Percentiles rank a stretch among this genome's conserved stretches.
These are phyloP conservation scores for Corylus avellana DNA, from an alignment of 306 rosid genomes.

Conservation along the genomic window DNA sequence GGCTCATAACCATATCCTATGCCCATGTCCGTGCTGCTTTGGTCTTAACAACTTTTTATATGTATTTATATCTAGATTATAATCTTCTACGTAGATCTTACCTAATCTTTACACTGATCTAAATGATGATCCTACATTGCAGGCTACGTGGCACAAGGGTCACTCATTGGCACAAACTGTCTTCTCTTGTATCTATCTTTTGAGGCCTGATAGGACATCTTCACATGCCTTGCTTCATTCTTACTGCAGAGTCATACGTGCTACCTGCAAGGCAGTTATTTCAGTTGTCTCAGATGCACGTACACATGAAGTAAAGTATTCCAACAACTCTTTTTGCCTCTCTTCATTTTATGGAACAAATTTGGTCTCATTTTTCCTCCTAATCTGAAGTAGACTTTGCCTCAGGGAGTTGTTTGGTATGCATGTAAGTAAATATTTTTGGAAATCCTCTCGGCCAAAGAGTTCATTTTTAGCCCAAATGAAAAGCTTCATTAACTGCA, in stretches of 20 bases:
- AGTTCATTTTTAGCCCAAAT: conserved; percentile 3
- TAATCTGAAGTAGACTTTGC: neutral
- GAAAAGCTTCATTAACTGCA: neutral
- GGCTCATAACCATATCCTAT: neutral
- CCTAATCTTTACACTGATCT: conserved; percentile 24
- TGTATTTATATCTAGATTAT: neutral
- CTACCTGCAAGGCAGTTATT: conserved; percentile 82
- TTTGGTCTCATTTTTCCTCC: neutral
- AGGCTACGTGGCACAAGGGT: conserved; percentile 99
- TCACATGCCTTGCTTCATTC: conserved; percentile 83
- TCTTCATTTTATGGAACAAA: neutral
- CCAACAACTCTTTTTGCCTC: conserved; percentile 48
- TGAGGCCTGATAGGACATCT: conserved; percentile 81
- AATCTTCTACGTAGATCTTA: conserved; percentile 3
- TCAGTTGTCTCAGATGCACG: conserved; percentile 87
- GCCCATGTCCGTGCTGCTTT: neutral
- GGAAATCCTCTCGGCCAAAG: neutral
- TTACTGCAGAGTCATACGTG: conserved; percentile 76
- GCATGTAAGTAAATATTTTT: neutral
- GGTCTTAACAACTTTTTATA: neutral
- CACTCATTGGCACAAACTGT: conserved; percentile 97
- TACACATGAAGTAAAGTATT: conserved; percentile 99
- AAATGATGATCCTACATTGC: conserved; percentile 44
- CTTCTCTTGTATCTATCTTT: conserved; percentile 94
- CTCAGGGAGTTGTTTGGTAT: neutral